Evolutionary conservation across 805 yeast species (phyloP).

Genomic region (Barnettozyma botsteinii): DNA sequence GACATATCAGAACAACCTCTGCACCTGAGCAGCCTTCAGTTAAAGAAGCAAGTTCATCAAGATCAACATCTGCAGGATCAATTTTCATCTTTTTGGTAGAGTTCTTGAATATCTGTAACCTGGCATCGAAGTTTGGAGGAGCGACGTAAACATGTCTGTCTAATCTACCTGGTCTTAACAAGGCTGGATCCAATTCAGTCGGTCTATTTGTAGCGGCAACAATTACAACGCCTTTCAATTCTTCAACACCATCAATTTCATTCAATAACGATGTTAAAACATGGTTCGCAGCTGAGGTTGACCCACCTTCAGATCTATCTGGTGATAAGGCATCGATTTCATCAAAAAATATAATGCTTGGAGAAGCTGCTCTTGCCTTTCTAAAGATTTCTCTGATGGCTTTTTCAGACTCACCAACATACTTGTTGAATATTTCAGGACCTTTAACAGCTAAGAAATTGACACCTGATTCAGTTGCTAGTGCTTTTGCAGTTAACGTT

Average conservation of each 20-base stretch:
- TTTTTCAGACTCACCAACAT: constrained; percentile 92
- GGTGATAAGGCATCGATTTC: constrained; percentile 93
- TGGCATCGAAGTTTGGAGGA: constrained; percentile 82
- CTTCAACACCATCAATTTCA: constrained; percentile 97
- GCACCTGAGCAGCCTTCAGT: constrained; percentile 97
- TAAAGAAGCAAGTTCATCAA: constrained; percentile 47
- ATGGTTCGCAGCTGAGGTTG: constrained; percentile 70
- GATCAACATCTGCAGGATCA: constrained; percentile 37
- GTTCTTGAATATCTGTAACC: constrained; percentile 70
- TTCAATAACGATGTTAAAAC: constrained; percentile 87
- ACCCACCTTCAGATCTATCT: constrained; percentile 55
- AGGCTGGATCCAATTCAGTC: constrained; percentile 85
- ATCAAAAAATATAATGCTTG: constrained; percentile 91
- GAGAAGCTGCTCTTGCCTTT: constrained; percentile 91
- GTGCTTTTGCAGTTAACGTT: constrained; percentile 89
- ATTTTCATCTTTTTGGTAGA: constrained; percentile 61
- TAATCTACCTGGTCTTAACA: constrained; percentile 91
- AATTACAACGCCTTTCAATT: constrained; percentile 84
- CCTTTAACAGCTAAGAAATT: constrained; percentile 95
- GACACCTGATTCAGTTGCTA: constrained; percentile 92
- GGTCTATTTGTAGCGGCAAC: constrained; percentile 98
- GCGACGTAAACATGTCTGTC: constrained; percentile 90
- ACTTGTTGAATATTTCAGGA: constrained; percentile 91
- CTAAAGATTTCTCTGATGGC: constrained; percentile 91
- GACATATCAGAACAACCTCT: constrained; percentile 85